These are phyloP conservation scores for Breynia disticha DNA, from an alignment of 441 rosid species.

Conservation along the genomic window DNA sequence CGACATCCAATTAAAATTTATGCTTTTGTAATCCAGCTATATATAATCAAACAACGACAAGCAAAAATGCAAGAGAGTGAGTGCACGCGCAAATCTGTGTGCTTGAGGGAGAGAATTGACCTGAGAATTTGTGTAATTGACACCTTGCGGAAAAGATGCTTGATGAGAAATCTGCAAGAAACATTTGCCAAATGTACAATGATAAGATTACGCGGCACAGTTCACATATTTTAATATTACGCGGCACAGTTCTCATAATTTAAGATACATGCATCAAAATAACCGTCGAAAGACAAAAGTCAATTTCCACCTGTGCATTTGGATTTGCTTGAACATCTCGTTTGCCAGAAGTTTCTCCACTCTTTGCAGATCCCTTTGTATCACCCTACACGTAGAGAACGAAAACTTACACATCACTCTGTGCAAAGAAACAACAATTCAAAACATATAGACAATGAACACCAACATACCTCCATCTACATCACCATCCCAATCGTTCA, in stretches of 20 bases:
- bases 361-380: conserved; percentile 59
- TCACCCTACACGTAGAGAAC: conserved; percentile 14
- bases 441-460: not conserved
- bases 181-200: conserved; percentile 9
- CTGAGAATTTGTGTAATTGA: conserved; percentile 56
- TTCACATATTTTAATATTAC: not conserved
- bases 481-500: conserved; percentile 13
- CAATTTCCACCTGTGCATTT: conserved; percentile 46
- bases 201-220: not conserved
- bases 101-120: conserved; percentile 34
- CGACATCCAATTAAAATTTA: no score
- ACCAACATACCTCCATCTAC: conserved; percentile 80
- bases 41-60: no score
- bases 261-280: no score
- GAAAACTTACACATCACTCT: not conserved
- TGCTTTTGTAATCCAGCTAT: no score
- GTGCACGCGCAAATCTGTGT: not conserved
- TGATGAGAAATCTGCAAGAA: conserved; percentile 53
- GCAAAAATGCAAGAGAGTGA: not conserved
- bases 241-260: not conserved
- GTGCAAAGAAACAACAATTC: not conserved
- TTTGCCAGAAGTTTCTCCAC: conserved; percentile 59
- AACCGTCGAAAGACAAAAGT: no score
- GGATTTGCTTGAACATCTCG: conserved; percentile 47
- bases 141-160: conserved; percentile 57